Evolutionary conservation across 106 monocot genomes (phyloP).

Genomic region (Xerophyta viscosa): DNA sequence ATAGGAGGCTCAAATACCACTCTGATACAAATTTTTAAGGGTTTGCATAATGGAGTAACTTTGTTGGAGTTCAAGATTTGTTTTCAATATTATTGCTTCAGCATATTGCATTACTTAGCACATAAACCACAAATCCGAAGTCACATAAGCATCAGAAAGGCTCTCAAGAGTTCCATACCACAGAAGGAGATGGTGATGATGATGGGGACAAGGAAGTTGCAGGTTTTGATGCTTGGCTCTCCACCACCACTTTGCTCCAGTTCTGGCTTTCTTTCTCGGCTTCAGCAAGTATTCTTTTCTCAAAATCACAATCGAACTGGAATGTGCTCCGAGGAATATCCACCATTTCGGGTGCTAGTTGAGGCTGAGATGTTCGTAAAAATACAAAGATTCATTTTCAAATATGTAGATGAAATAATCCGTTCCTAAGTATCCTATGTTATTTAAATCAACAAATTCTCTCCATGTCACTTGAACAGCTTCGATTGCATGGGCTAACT

Average conservation of each 20-base stretch:
- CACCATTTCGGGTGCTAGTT: slow-evolving; percentile 46
- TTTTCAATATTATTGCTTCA: no score
- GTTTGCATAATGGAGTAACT: no score
- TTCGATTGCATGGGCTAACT: no score
- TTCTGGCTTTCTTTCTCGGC: slow-evolving; percentile 75
- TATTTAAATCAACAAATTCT: neutral
- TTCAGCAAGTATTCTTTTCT: slow-evolving; percentile 78
- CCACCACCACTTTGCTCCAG: slow-evolving; percentile 60
- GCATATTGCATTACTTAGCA: no score
- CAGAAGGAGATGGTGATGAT: slow-evolving; percentile 40
- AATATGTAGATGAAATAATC: neutral
- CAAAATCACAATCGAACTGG: slow-evolving; percentile 92
- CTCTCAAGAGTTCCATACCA: slow-evolving; percentile 22
- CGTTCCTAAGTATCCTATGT: neutral
- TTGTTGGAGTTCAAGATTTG: no score
- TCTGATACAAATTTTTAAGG: no score
- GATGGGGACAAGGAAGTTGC: slow-evolving; percentile 36
- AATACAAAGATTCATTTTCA: no score
- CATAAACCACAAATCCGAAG: no score
- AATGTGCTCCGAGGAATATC: slow-evolving; percentile 80
- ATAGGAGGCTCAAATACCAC: no score
- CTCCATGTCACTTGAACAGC: no score
- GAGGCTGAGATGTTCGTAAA: slow-evolving; percentile 58
- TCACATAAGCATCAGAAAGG: no score
- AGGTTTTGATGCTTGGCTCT: slow-evolving; percentile 36